These are phyloP conservation scores for Nemophila menziesii DNA, from an alignment of 257 asterid species.

Conservation along the genomic window DNA sequence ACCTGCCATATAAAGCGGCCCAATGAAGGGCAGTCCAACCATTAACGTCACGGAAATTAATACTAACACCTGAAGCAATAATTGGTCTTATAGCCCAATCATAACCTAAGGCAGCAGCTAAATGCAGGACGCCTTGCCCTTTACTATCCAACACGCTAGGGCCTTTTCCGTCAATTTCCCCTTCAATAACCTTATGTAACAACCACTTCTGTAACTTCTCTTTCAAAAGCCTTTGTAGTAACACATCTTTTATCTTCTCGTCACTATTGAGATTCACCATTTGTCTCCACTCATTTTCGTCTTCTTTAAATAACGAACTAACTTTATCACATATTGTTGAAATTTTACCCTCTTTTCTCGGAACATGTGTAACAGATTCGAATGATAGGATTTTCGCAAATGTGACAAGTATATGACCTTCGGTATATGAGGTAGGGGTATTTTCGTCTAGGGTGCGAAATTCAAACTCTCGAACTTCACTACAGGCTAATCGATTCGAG, in stretches of 20 bases:
- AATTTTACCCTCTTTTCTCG: constrained; percentile 24
- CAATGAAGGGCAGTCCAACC: constrained; percentile 98
- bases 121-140: constrained; percentile 86
- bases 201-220: constrained; percentile 71
- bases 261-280: constrained; percentile 35
- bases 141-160: constrained; percentile 56
- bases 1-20: constrained; percentile 96
- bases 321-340: constrained; percentile 35
- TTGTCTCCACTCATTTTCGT: constrained; percentile 60
- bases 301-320: constrained; percentile 39
- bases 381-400: constrained; percentile 61
- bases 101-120: constrained; percentile 78
- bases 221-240: constrained; percentile 54
- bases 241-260: constrained; percentile 49
- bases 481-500: constrained; percentile 87
- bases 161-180: constrained; percentile 81
- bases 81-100: constrained; percentile 85
- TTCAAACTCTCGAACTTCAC: constrained; percentile 91
- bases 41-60: constrained; percentile 74
- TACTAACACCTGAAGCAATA: constrained; percentile 66
- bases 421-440: constrained; percentile 24
- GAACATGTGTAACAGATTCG: constrained; percentile 26
- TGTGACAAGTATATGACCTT: constrained; percentile 58
- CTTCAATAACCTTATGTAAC: constrained; percentile 55
- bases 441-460: constrained; percentile 43